Evolutionary conservation across 192 early-diverging fungal genomes (phyloP).

Genomic region (Coemansia sp.): DNA sequence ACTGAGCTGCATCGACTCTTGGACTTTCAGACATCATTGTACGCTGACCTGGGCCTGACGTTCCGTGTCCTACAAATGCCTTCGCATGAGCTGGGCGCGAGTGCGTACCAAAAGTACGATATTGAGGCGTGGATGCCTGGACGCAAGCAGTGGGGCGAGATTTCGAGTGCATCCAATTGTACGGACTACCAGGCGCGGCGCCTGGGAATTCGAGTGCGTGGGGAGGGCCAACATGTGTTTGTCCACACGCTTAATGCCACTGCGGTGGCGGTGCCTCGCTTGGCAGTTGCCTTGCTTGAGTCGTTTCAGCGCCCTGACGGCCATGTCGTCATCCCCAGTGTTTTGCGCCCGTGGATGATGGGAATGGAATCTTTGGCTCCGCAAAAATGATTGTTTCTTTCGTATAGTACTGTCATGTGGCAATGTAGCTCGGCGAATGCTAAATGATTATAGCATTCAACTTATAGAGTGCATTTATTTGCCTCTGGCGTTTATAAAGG

Average conservation of each 20-base stretch:
- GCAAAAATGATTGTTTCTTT: no score
- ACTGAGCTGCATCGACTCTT: constrained; percentile 70
- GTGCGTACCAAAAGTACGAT: constrained; percentile 87
- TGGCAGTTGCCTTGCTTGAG: constrained; percentile 86
- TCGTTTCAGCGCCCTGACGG: constrained; percentile 71
- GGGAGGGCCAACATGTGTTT: constrained; percentile 49
- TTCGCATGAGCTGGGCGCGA: constrained; percentile 87
- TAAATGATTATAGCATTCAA: no score
- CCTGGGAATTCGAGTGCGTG: constrained; percentile 64
- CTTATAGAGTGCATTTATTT: no score
- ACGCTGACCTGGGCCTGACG: constrained; percentile 76
- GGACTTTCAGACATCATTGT: constrained; percentile 71
- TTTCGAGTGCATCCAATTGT: constrained; percentile 89
- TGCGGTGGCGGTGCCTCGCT: constrained; percentile 84
- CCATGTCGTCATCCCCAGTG: constrained; percentile 66
- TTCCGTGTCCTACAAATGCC: constrained; percentile 86
- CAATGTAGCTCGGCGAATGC: no score
- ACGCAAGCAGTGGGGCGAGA: constrained; percentile 63
- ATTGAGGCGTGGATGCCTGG: constrained; percentile 99
- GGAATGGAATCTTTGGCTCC: constrained; percentile 35
- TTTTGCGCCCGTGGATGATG: constrained; percentile 72
- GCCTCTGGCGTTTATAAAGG: no score
- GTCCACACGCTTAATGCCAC: constrained; percentile 93
- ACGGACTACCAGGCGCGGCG: constrained; percentile 91
- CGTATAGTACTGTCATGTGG: no score